These are phyloP conservation scores for Nephelium lappaceum DNA, from an alignment of 345 rosid species.

Conservation along the genomic window DNA sequence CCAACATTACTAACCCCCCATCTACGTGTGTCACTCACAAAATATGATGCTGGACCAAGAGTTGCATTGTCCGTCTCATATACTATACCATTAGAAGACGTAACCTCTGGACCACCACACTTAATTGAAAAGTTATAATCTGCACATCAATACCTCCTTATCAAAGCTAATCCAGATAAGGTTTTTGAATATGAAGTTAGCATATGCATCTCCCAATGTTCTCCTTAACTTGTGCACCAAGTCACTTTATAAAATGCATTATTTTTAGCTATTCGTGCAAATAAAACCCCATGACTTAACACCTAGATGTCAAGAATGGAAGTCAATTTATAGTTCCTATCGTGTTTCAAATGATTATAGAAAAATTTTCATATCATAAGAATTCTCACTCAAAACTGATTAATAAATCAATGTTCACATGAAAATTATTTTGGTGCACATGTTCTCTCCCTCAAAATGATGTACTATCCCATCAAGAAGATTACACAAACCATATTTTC, in stretches of 20 bases:
- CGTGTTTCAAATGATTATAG: not conserved
- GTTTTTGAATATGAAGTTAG: not conserved
- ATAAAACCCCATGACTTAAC: not conserved
- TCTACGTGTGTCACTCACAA: constrained; percentile 37
- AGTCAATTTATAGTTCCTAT: not conserved
- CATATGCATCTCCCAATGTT: not conserved
- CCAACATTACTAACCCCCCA: constrained; percentile 61
- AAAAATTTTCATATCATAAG: not conserved
- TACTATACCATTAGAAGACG: constrained; percentile 31
- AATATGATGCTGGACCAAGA: constrained; percentile 65
- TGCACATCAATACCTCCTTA: constrained; percentile 10
- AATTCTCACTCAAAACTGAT: not conserved
- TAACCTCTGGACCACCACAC: constrained; percentile 64
- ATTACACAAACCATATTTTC: not conserved
- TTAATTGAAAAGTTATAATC: constrained; percentile 63
- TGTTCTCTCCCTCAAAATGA: not conserved
- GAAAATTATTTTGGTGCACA: not conserved
- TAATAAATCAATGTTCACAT: not conserved
- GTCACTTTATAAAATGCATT: not conserved
- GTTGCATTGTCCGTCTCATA: constrained; percentile 53
- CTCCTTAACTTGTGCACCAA: not conserved
- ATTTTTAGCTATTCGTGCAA: not conserved
- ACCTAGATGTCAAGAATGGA: not conserved
- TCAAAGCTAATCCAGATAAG: not conserved
- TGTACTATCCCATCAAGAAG: not conserved